Evolutionary conservation across 2,329 filamentous ascomycete genomes (phyloP).

Genomic region (Xylaria sp.): DNA sequence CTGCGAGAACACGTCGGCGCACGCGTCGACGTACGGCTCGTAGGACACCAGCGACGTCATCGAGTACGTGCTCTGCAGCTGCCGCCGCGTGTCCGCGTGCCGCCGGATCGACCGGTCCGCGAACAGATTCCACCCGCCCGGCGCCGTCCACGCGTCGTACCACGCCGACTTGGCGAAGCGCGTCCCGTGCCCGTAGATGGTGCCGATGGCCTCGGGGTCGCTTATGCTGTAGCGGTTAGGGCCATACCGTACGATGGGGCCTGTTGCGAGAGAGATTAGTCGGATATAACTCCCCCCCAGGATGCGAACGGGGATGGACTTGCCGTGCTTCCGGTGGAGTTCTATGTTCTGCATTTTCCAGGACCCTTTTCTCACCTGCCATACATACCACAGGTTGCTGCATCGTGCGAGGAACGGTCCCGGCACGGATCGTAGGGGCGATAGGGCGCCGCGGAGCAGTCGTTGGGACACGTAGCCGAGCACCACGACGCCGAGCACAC

Average conservation of each 20-base stretch:
- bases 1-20: slow-evolving; percentile 38
- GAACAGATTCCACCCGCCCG: slow-evolving; percentile 38
- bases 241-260: slow-evolving; percentile 52
- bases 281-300: background rate
- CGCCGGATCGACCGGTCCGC: slow-evolving; percentile 36
- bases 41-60: slow-evolving; percentile 44
- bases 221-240: slow-evolving; percentile 55
- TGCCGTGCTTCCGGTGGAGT: slow-evolving; percentile 17
- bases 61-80: slow-evolving; percentile 41
- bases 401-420: slow-evolving; percentile 24
- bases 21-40: slow-evolving; percentile 43
- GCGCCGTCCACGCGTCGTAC: slow-evolving; percentile 39
- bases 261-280: slow-evolving; percentile 21
- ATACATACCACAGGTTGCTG: slow-evolving; percentile 18
- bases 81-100: slow-evolving; percentile 37
- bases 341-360: slow-evolving; percentile 18
- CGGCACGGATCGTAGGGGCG: slow-evolving; percentile 13
- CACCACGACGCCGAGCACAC: background rate
- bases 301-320: background rate
- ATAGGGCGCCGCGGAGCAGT: background rate
- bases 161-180: slow-evolving; percentile 43
- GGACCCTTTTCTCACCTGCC: slow-evolving; percentile 4
- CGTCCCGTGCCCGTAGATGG: slow-evolving; percentile 48
- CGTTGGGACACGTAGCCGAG: background rate
- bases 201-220: slow-evolving; percentile 47